Evolutionary conservation across 305 asterid genomes (phyloP), one percentile per base, ranked within the genome.

Genomic region (Andrographis paniculata): DNA sequence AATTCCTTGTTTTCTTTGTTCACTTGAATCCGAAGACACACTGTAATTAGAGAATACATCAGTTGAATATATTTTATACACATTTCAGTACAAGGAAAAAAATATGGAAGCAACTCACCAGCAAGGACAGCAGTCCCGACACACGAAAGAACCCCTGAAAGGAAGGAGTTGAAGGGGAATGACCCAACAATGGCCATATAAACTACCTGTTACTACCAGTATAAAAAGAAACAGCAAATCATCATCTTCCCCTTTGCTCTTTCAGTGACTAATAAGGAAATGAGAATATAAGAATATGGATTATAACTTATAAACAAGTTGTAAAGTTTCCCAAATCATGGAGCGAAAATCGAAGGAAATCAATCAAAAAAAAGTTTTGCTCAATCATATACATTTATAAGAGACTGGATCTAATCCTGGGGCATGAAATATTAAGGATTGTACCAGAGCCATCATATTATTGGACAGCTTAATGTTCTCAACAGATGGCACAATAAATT

Each of bases 1-100:
- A 81, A 81, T 58, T 81, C 95, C 75, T 84, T 84, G 63, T 84
- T 84, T 45, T 84, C 95, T 69, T 84, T 81, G 93, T 84, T 84
- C 49, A 84, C 93, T 78, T 84, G 95, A 74, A 84, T 84, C 8
- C 95, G 82, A 50, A 84, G 95, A 64, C 82, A 72, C 43, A 81
- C 95, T 84, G 82, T 45, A 22, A 37, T 50, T 47, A 62, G 49
- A 59, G 48, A 18, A 40, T 13, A 17, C 59, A 50, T 46, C 30
- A 62, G 40, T 12, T 4, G 30, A 10, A 24, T 38, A 47, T 40
- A 7, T 14, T 17, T 31, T 20, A 55, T 3, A 41, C 7, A 19
- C 8, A 27, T 18, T 14, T 18, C 35, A 22, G 17, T 6, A 17
- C 18, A 45, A 48, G 41, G 28, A 23, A 20, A 49, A 42, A 2